Percentiles rank a stretch among this genome's conserved stretches.
These are phyloP conservation scores for Orobanche coerulescens DNA, from an alignment of 257 asterid genomes.

Conservation along the genomic window DNA sequence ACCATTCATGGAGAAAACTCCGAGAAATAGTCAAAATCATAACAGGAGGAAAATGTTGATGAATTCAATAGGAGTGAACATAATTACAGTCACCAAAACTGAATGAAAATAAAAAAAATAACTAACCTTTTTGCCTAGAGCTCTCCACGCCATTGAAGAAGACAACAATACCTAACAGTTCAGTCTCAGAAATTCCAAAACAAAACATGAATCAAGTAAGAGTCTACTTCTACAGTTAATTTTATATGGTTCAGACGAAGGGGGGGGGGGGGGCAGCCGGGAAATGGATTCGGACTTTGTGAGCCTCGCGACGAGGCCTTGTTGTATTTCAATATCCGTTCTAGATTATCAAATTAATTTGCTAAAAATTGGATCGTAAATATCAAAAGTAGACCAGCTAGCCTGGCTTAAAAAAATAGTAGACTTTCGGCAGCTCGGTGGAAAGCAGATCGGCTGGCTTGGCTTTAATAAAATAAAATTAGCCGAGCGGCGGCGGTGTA, in stretches of 20 bases:
- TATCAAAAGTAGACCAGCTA: too few relatives aligned
- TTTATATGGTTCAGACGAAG: background rate
- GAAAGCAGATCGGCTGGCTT: too few relatives aligned
- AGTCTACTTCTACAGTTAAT: background rate
- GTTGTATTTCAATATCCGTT: too few relatives aligned
- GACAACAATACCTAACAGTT: background rate
- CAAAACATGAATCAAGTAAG: background rate
- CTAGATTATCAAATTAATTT: too few relatives aligned
- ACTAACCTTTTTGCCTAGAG: slow-evolving; percentile 7
- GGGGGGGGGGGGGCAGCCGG: background rate
- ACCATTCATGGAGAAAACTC: background rate
- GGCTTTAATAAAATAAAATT: too few relatives aligned
- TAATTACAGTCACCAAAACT: background rate
- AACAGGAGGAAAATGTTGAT: background rate
- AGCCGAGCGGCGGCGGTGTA: too few relatives aligned
- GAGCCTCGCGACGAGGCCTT: too few relatives aligned
- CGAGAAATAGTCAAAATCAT: slow-evolving; percentile 1
- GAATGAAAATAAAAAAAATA: background rate
- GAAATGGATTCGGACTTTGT: background rate
- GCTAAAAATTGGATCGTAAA: too few relatives aligned
- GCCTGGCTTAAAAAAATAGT: too few relatives aligned
- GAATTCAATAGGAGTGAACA: background rate
- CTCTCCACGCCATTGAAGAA: slow-evolving; percentile 16
- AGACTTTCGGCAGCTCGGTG: too few relatives aligned
- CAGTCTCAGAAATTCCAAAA: background rate